These are phyloP conservation scores for Adansonia madagascariensis DNA, from an alignment of 441 rosid genomes.

Conservation along the genomic window DNA sequence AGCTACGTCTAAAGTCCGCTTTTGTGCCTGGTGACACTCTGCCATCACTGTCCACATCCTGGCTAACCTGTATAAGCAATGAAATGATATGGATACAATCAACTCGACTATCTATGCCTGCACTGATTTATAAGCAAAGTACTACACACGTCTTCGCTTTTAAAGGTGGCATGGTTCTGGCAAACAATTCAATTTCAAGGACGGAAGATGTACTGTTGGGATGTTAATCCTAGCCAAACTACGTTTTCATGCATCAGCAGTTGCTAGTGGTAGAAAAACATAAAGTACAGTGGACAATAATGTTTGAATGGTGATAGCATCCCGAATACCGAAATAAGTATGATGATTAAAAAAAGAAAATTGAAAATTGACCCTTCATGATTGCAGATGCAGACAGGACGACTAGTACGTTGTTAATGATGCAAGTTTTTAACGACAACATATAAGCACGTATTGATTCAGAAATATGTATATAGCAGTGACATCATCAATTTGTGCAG, in stretches of 20 bases:
- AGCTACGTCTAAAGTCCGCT: slow-evolving; percentile 84
- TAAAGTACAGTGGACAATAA: neutral
- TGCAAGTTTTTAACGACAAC: neutral
- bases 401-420: neutral
- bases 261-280: neutral
- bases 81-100: neutral
- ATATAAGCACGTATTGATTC: neutral
- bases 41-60: slow-evolving; percentile 97
- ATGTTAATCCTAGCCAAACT: neutral
- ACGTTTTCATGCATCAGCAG: neutral
- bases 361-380: neutral
- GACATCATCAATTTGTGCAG: neutral
- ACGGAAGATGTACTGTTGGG: neutral
- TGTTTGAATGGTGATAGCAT: neutral
- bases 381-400: neutral
- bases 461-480: neutral
- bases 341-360: neutral
- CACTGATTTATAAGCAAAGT: neutral
- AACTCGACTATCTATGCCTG: neutral
- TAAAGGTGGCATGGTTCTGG: neutral
- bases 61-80: slow-evolving; percentile 57
- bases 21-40: slow-evolving; percentile 82
- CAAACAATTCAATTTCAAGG: neutral
- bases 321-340: neutral
- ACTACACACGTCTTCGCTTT: neutral